phyloP scores from a whole-genome alignment of 768 basidiomycete genomes.

The Wakefieldia striispora region DNA sequence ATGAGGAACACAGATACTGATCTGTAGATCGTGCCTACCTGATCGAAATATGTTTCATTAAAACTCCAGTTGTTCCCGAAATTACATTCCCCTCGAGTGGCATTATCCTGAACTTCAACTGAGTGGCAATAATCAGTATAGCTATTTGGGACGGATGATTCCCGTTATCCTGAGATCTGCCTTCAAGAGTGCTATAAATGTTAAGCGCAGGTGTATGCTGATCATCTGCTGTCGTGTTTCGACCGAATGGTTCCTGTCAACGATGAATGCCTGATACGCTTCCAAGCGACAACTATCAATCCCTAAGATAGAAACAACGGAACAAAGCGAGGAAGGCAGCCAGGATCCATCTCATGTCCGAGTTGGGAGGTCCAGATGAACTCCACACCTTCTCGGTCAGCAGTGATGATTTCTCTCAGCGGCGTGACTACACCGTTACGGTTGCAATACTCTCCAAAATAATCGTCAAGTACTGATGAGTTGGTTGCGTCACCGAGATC shows the following conservation, averaged over 20 bases:
- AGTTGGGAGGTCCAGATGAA: conserved; percentile 1
- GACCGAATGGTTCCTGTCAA: conserved; percentile 27
- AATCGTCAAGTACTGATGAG: not conserved
- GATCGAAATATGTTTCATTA: conserved; percentile 25
- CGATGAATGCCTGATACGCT: conserved; percentile 19
- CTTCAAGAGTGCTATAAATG: conserved; percentile 26
- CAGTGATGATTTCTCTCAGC: conserved; percentile 22
- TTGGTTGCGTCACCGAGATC: not conserved
- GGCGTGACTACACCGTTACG: conserved; percentile 19
- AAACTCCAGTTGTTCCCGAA: conserved; percentile 26
- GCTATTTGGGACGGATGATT: not conserved
- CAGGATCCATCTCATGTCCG: conserved; percentile 25
- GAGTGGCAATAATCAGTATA: not conserved
- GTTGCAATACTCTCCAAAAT: conserved; percentile 14
- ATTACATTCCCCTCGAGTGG: conserved; percentile 22
- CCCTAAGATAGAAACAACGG: not conserved
- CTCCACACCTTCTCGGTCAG: conserved; percentile 19
- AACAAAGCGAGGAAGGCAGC: conserved; percentile 16
- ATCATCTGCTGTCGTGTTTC: conserved; percentile 15
- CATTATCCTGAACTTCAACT: conserved; percentile 14
- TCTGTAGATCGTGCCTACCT: not conserved
- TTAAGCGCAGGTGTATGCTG: conserved; percentile 18
- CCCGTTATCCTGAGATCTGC: not conserved
- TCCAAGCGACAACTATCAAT: not conserved
- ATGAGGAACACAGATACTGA: not conserved